phyloP scores from a whole-genome alignment of 2,329 filamentous ascomycete genomes.

The Chrysoporthe deuterocubensis region DNA sequence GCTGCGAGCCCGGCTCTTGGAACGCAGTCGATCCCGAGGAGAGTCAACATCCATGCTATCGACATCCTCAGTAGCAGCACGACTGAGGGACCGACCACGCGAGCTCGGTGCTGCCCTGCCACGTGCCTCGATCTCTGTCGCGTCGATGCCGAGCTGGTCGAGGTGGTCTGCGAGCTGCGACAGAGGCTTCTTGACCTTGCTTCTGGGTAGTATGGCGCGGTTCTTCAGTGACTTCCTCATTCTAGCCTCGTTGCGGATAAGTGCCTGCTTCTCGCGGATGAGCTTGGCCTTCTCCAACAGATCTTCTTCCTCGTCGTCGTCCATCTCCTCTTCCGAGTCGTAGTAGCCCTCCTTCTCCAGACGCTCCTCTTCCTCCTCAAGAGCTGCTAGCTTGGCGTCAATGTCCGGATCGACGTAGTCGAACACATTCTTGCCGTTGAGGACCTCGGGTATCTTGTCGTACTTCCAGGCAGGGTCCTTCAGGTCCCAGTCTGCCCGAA shows the following conservation, averaged over 20 bases:
- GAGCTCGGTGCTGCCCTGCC: conserved; percentile 65
- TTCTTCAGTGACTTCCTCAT: conserved; percentile 99
- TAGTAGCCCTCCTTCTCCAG: conserved; percentile 93
- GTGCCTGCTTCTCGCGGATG: conserved; percentile 90
- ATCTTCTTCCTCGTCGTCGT: conserved; percentile 87
- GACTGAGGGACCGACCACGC: conserved; percentile 72
- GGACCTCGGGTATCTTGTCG: conserved; percentile 92
- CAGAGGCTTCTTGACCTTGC: conserved; percentile 77
- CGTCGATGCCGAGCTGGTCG: conserved; percentile 84
- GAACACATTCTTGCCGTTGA: conserved; percentile 95
- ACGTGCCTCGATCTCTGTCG: conserved; percentile 72
- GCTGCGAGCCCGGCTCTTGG: conserved; percentile 72
- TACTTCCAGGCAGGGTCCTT: conserved; percentile 93
- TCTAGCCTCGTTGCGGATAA: conserved; percentile 92
- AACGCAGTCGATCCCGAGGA: conserved; percentile 65
- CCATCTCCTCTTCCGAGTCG: conserved; percentile 79
- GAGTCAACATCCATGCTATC: conserved; percentile 78
- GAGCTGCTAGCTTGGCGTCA: conserved; percentile 84
- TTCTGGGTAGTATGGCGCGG: conserved; percentile 87
- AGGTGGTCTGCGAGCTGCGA: conserved; percentile 87
- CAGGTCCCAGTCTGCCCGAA: conserved; percentile 86
- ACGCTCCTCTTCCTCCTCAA: conserved; percentile 95
- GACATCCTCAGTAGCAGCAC: conserved; percentile 64
- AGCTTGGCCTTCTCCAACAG: conserved; percentile 89
- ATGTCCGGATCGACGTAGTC: conserved; percentile 98